Base-by-base conservation (phyloP, 345 rosid genomes). In the Boechera stricta region DNA sequence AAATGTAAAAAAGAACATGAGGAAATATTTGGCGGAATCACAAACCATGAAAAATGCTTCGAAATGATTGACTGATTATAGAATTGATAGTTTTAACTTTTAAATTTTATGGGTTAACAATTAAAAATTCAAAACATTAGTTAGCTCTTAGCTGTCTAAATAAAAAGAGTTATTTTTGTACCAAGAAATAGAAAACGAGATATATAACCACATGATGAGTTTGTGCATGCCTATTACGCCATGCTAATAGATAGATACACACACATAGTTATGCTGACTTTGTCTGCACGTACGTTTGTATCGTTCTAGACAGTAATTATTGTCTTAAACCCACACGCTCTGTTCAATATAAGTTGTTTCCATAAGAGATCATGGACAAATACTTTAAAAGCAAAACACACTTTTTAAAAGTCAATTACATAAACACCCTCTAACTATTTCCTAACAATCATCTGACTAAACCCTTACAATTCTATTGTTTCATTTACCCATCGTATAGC, bases 181-280 rank as follows among this genome's bases (percentile, higher is more conserved):
- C 47, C 47, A 42, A 42, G n/a, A 42, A 42, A 12, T 11, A 42
- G 5, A 42, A 42, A 54, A 28, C n/a, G 5, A 47, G 21, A 16
- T n/a, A 48, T 16, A 36, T 59, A 12, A 36, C 64, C 39, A 48
- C 42, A 51, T 76, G 64, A 76, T 76, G 75, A 61, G 57, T 61
- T 45, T 42, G 64, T 62, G 80, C 74, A 76, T 76, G 74, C 73
- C 61, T 36, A 38, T 47, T 57, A 35, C 39, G 47, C 55, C 79
- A 68, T 76, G 74, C 80, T 61, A 69, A 16, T 31, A 69, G 10
- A 15, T 13, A 69, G 18, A 75, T 26, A 64, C 61, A 69, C 21
- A 57, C 53, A 68, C 6, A 29, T 3, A 67, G 49, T 26, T 48
- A 24, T 21, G 38, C 29, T 76, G 71, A 54, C 41, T 26, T 77